These are phyloP conservation scores for Eucalyptus rudis DNA, from an alignment of 345 rosid species.

Conservation along the genomic window DNA sequence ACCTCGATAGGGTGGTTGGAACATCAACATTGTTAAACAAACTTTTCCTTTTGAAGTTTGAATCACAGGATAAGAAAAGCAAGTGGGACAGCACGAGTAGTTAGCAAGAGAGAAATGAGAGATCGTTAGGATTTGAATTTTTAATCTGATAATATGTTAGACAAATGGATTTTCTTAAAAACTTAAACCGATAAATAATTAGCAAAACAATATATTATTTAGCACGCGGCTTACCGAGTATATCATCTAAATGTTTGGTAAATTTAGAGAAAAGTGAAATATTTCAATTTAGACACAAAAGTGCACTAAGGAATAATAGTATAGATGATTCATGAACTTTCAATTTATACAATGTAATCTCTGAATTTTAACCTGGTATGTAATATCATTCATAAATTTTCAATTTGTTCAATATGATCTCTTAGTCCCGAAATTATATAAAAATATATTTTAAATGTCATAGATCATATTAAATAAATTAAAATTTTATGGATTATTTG, in stretches of 20 bases:
- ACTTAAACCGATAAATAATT: not conserved
- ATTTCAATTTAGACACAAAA: not conserved
- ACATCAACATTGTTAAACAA: not conserved
- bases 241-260: not conserved
- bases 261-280: not conserved
- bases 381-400: not conserved
- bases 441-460: no score
- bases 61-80: not conserved
- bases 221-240: not conserved
- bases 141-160: not conserved
- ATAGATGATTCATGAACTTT: no score
- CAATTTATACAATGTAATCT: not conserved
- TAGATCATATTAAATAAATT: no score
- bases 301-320: no score
- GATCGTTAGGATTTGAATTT: not conserved
- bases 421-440: not conserved
- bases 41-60: not conserved
- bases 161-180: not conserved
- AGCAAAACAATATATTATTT: not conserved
- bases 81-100: not conserved
- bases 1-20: not conserved
- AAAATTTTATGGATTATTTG: not conserved
- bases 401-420: not conserved
- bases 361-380: accelerated
- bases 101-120: not conserved